These are phyloP conservation scores for Exutisphaerella laricina DNA, from an alignment of 2,329 filamentous ascomycete genomes.

Conservation along the genomic window DNA sequence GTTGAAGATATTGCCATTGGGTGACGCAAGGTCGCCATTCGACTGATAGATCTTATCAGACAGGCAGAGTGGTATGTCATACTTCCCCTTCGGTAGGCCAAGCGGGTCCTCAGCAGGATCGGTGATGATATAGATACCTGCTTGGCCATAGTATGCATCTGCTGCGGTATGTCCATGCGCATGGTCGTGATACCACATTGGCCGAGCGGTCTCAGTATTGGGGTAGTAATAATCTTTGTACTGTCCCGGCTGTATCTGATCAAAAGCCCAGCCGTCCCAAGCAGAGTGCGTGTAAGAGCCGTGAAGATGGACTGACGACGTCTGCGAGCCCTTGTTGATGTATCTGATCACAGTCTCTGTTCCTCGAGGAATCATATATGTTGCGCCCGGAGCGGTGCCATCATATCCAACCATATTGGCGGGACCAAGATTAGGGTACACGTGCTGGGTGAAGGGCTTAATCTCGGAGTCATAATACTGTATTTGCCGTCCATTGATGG, in stretches of 20 bases:
- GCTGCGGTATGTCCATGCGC: conserved; percentile 43
- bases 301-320: conserved; percentile 51
- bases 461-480: conserved; percentile 47
- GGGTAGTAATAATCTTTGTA: conserved; percentile 61
- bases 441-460: conserved; percentile 37
- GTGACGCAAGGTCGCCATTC: conserved; percentile 45
- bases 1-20: conserved; percentile 41
- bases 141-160: conserved; percentile 54
- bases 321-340: conserved; percentile 44
- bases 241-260: conserved; percentile 47
- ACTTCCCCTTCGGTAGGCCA: conserved; percentile 47
- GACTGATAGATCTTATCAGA: conserved; percentile 48
- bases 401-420: conserved; percentile 47
- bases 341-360: conserved; percentile 51
- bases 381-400: conserved; percentile 52
- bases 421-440: conserved; percentile 40
- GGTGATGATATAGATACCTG: conserved; percentile 51
- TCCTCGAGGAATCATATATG: conserved; percentile 45
- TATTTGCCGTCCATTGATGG: conserved; percentile 34
- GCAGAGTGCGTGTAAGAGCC: conserved; percentile 43
- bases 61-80: conserved; percentile 51
- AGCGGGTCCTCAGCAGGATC: conserved; percentile 48
- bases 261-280: conserved; percentile 49
- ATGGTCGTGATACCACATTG: conserved; percentile 55
- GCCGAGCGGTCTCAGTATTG: conserved; percentile 49